Conservation (phyloP, 1,139 yeast species). For the Scheffersomyces parashehatae region DNA sequence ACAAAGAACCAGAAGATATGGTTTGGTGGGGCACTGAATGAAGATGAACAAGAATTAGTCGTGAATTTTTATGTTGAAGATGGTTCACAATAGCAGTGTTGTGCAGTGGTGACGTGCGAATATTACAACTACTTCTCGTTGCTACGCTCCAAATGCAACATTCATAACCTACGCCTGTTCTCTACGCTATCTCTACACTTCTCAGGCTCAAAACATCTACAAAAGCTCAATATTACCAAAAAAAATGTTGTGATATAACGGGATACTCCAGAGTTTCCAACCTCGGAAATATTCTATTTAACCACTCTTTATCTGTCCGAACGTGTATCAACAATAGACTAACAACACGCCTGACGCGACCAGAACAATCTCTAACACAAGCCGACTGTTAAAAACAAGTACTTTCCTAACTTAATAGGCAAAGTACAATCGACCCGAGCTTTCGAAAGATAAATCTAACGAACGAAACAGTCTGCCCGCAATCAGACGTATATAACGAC, state of each 20-base stretch:
- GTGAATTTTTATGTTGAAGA: too few species aligned
- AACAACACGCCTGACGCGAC: slow-evolving; percentile 22
- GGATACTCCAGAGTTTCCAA: slow-evolving; percentile 49
- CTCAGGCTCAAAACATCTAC: too few species aligned
- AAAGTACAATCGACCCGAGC: slow-evolving; percentile 21
- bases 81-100: too few species aligned
- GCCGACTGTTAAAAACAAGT: slow-evolving; percentile 9
- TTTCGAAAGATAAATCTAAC: slow-evolving; percentile 8
- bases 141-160: too few species aligned
- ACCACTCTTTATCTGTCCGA: slow-evolving; percentile 53
- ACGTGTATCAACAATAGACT: slow-evolving; percentile 35
- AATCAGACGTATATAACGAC: slow-evolving; percentile 24
- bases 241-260: slow-evolving; percentile 55
- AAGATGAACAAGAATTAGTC: too few species aligned
- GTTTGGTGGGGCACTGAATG: too few species aligned
- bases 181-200: too few species aligned
- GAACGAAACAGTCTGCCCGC: slow-evolving; percentile 22
- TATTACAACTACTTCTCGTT: too few species aligned
- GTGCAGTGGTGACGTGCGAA: too few species aligned
- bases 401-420: slow-evolving; percentile 58
- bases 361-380: slow-evolving; percentile 15
- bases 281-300: slow-evolving; percentile 48
- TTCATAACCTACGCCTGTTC: too few species aligned
- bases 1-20: too few species aligned
- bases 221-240: too few species aligned